These are phyloP conservation scores for Suhomyces terraborum DNA, from an alignment of 1,139 yeast species.

Conservation along the genomic window DNA sequence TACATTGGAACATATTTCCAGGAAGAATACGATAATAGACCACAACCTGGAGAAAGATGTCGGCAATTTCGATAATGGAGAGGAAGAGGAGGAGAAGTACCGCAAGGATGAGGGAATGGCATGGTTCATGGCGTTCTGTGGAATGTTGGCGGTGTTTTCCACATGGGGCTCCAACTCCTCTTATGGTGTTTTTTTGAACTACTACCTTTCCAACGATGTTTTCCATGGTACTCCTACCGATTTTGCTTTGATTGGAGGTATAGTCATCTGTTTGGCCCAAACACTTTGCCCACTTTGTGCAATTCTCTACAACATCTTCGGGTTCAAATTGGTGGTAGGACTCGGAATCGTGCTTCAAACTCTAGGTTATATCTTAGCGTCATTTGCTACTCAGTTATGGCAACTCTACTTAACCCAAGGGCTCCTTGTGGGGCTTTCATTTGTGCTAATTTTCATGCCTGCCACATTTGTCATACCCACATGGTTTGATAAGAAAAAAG, in stretches of 20 bases:
- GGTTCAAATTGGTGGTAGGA: conserved; percentile 36
- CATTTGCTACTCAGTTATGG: conserved; percentile 62
- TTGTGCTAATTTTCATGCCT: conserved; percentile 62
- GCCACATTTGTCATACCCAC: conserved; percentile 58
- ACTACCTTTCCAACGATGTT: conserved; percentile 45
- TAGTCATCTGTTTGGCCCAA: conserved; percentile 61
- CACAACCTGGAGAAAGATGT: conserved; percentile 15
- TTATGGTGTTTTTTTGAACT: conserved; percentile 67
- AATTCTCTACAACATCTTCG: conserved; percentile 36
- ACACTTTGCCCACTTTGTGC: conserved; percentile 55
- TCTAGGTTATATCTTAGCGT: conserved; percentile 62
- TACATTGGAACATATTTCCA: conserved; percentile 25
- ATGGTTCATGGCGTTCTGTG: conserved; percentile 65
- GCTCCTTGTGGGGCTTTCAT: conserved; percentile 60
- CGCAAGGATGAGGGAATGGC: conserved; percentile 74
- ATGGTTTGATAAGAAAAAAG: conserved; percentile 60
- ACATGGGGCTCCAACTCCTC: conserved; percentile 80
- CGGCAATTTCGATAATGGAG: conserved; percentile 6
- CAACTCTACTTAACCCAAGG: conserved; percentile 75
- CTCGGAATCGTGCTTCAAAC: conserved; percentile 56
- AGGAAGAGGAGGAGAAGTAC: conserved; percentile 26
- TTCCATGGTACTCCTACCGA: conserved; percentile 59
- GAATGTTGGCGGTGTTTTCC: conserved; percentile 47
- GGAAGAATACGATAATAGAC: conserved; percentile 8
- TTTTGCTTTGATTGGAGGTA: conserved; percentile 71